Conservation (phyloP, 1,284 basidiomycete genomes). For the Marasmius fiardii region DNA sequence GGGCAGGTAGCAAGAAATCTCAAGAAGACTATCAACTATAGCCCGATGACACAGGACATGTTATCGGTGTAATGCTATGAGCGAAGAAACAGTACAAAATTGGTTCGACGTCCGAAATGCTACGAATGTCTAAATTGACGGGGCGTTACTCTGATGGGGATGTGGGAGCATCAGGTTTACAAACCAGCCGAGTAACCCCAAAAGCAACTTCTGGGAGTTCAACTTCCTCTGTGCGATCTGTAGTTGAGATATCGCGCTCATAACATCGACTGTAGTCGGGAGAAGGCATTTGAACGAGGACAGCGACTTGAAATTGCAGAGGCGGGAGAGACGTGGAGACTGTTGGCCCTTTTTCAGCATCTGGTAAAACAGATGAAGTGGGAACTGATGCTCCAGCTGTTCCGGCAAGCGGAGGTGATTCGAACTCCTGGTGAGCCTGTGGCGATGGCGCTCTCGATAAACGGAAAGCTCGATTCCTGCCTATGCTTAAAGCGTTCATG, state of each 20-base stretch:
- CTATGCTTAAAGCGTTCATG: background rate
- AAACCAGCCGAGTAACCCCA: constrained; percentile 37
- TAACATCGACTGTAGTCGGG: constrained; percentile 13
- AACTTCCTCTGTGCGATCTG: constrained; percentile 18
- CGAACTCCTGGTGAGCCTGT: background rate
- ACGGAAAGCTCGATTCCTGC: background rate
- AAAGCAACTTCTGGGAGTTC: constrained; percentile 46
- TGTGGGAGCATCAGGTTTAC: constrained; percentile 10
- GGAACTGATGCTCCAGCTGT: constrained; percentile 1
- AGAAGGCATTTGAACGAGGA: constrained; percentile 64
- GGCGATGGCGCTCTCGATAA: background rate
- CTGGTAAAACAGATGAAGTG: constrained; percentile 8
- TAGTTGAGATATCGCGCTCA: background rate
- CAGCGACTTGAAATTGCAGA: constrained; percentile 43
- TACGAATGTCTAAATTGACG: background rate
- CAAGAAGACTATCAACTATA: background rate
- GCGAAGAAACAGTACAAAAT: background rate
- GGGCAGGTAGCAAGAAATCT: background rate
- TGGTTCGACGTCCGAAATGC: background rate
- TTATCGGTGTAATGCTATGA: too few relatives aligned
- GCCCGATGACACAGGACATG: too few relatives aligned
- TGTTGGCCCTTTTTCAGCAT: background rate
- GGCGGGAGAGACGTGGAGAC: background rate
- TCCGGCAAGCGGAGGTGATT: background rate
- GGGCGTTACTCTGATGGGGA: background rate